These are phyloP conservation scores for Aureobasidium mangrovei DNA, from an alignment of 2,329 filamentous ascomycete species.

Conservation along the genomic window DNA sequence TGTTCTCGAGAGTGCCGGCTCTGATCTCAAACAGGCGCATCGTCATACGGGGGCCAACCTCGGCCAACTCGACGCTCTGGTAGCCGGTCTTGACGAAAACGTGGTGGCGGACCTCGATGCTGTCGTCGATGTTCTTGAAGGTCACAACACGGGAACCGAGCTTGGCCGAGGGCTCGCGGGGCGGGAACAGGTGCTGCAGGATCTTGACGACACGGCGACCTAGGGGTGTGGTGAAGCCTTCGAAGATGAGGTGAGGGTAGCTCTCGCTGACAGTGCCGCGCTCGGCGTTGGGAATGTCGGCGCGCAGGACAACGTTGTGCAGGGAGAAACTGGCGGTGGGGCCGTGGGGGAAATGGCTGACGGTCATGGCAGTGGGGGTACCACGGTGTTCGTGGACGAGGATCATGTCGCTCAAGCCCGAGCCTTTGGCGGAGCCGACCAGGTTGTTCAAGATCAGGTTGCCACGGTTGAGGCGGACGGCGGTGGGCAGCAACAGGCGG, in stretches of 20 bases:
- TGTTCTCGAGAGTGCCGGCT: slow-evolving; percentile 83
- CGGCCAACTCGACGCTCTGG: slow-evolving; percentile 77
- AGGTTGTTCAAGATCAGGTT: slow-evolving; percentile 82
- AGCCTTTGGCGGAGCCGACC: slow-evolving; percentile 69
- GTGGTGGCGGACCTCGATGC: slow-evolving; percentile 83
- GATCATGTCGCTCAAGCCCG: slow-evolving; percentile 75
- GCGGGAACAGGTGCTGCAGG: slow-evolving; percentile 88
- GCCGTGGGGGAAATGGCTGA: slow-evolving; percentile 81
- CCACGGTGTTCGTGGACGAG: slow-evolving; percentile 88
- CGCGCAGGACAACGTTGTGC: slow-evolving; percentile 85
- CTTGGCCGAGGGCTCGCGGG: slow-evolving; percentile 71
- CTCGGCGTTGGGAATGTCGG: slow-evolving; percentile 82
- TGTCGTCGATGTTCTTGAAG: slow-evolving; percentile 83
- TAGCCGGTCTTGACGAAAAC: slow-evolving; percentile 92
- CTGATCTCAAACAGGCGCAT: slow-evolving; percentile 93
- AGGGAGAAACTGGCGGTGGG: slow-evolving; percentile 81
- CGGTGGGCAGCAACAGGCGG: slow-evolving; percentile 70
- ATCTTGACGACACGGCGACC: slow-evolving; percentile 81
- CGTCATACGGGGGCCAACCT: slow-evolving; percentile 93
- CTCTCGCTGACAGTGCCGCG: slow-evolving; percentile 83
- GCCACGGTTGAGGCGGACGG: slow-evolving; percentile 82
- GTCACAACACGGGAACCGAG: slow-evolving; percentile 83
- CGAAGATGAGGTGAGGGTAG: slow-evolving; percentile 92
- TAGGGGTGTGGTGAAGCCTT: slow-evolving; percentile 76
- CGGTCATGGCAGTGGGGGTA: slow-evolving; percentile 78